Base-by-base conservation (phyloP, 2,329 filamentous ascomycete genomes). In the Trichophyton benhamiae region DNA sequence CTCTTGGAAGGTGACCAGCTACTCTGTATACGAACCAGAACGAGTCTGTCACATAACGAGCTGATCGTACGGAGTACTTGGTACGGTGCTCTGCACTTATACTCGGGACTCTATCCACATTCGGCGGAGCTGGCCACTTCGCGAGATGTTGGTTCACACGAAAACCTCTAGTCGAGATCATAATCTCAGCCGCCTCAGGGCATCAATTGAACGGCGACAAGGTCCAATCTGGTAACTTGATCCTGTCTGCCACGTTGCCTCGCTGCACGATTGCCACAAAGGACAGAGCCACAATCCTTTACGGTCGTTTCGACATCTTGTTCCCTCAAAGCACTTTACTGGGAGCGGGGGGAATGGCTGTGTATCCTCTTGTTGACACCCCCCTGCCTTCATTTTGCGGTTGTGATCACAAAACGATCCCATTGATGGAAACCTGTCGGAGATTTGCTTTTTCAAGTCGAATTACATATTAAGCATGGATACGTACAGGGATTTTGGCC, bases 361-460 rank as follows among this genome's bases (percentile, higher is more conserved):
- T 33, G 52, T 27, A 55, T 55, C 33, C 33, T 27, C 49, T 20
- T 27, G n/a, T 44, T 44, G 33, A 20, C 20, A 20, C 15, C 27
- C 49, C 27, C 27, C 49, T 55, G 52, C 8, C n/a, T 36, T 15
- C 52, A 9, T 15, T 36, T 36, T 30, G 27, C 52, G 52, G 52
- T 30, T 55, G 25, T 55, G 52, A 36, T n/a, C 15, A 55, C 52
- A n/a, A 36, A 55, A 33, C 8, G 52, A 55, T 55, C 52, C 52
- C 52, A 55, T 55, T 55, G 52, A 55, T 55, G 52, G 52, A 55
- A 55, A 55, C 52, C 6, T n/a, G 52, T 55, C 52, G 52, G 52
- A 55, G 52, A 36, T 55, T 55, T 55, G 52, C 52, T 55, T 55
- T 55, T 55, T 55, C 52, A 36, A 13, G 30, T 33, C 52, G 52